Percentiles rank a stretch among this genome's conserved stretches.
Conservation (phyloP, 2,329 filamentous ascomycete genomes). For the Pyrenochaeta sp. region DNA sequence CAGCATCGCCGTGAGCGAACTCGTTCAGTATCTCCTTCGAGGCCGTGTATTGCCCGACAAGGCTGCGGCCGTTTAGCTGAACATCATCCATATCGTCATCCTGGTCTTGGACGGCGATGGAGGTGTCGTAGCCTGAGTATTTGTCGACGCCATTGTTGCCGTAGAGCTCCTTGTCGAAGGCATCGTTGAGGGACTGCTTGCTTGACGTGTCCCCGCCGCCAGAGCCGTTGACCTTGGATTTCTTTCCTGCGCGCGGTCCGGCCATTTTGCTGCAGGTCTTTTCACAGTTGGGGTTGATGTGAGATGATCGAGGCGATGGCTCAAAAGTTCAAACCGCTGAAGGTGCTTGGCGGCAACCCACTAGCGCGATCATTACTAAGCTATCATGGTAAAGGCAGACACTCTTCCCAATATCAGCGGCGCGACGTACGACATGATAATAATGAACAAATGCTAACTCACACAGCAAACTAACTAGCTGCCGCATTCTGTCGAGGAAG, state of each 20-base stretch:
- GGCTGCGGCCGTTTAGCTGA: conserved; percentile 70
- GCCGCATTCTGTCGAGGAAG: not conserved
- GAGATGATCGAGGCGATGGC: conserved; percentile 21
- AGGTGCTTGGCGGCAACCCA: conserved; percentile 17
- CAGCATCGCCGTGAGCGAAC: conserved; percentile 86
- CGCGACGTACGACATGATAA: not conserved
- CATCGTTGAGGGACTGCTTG: conserved; percentile 90
- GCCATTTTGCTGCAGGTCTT: conserved; percentile 44
- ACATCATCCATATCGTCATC: conserved; percentile 81
- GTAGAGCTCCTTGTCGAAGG: conserved; percentile 88
- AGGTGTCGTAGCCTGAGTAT: conserved; percentile 89
- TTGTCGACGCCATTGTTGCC: conserved; percentile 77
- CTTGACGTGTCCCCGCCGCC: conserved; percentile 81
- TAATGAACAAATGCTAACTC: not conserved
- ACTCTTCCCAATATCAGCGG: not conserved
- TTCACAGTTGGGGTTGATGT: conserved; percentile 18
- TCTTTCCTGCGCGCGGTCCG: conserved; percentile 63
- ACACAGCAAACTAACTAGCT: not conserved
- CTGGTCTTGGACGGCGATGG: conserved; percentile 79
- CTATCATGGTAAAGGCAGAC: not conserved
- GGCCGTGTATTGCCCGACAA: conserved; percentile 96
- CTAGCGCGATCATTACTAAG: conserved; percentile 13
- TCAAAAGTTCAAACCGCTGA: conserved; percentile 20
- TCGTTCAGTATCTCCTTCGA: conserved; percentile 92
- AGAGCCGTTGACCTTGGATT: conserved; percentile 80